Percentiles rank a stretch among this genome's conserved stretches.
phyloP scores from a whole-genome alignment of 129 eudicot genomes.

The Scalesia atractyloides region DNA sequence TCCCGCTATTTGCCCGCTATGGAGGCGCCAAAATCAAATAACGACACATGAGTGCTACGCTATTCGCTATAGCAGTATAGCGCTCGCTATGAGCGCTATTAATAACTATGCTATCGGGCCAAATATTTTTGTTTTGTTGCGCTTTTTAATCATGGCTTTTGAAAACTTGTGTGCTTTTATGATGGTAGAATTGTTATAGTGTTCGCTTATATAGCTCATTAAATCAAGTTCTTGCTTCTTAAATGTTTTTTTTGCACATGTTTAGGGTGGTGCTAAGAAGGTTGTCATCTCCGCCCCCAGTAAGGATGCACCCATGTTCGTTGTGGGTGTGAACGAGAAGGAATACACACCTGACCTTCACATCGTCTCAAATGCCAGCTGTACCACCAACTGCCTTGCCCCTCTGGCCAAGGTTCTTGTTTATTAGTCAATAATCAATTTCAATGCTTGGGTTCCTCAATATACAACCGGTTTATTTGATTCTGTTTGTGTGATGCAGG shows the following conservation, averaged over 20 bases:
- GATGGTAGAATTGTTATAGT: no score
- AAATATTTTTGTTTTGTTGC: no score
- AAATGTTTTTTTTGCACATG: not conserved
- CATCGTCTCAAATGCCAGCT: slow-evolving; percentile 69
- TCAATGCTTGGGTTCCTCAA: not conserved
- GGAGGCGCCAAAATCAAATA: no score
- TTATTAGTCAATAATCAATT: not conserved
- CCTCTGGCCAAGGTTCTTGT: slow-evolving; percentile 60
- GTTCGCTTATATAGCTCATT: not conserved
- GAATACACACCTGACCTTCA: slow-evolving; percentile 62
- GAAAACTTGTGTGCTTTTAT: no score
- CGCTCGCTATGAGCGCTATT: no score
- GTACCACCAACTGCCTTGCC: slow-evolving; percentile 77
- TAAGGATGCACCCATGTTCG: slow-evolving; percentile 82
- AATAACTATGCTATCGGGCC: no score
- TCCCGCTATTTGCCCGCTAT: no score
- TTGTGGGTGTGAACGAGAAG: slow-evolving; percentile 77
- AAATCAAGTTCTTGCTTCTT: not conserved
- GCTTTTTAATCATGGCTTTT: no score
- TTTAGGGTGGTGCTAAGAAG: slow-evolving; percentile 76
- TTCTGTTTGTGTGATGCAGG: slow-evolving; percentile 33
- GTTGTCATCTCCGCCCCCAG: slow-evolving; percentile 70
- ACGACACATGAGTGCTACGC: no score
- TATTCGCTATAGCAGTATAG: no score
- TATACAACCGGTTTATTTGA: not conserved